Conservation (phyloP, 257 asterid genomes). For the Anisodus tanguticus region DNA sequence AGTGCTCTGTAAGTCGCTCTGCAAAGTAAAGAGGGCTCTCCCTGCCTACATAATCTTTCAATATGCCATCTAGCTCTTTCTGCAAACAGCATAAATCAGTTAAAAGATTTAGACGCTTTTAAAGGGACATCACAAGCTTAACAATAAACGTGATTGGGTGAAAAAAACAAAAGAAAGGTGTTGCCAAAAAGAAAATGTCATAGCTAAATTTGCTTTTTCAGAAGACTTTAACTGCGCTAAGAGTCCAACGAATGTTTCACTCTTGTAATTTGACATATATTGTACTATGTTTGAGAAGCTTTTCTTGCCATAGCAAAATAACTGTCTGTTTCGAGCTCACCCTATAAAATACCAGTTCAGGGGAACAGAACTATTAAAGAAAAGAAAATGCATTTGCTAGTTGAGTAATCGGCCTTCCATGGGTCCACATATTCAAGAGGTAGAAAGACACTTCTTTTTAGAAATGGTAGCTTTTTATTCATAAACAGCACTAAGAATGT, state of each 20-base stretch:
- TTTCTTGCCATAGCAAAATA: background rate
- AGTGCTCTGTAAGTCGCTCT: slow-evolving; percentile 87
- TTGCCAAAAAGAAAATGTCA: background rate
- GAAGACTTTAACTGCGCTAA: background rate
- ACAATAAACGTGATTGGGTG: background rate
- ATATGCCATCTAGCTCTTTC: slow-evolving; percentile 79
- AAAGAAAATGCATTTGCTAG: background rate
- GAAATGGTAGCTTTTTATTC: no score
- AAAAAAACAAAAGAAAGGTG: background rate
- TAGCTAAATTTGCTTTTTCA: background rate
- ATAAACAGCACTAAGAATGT: no score
- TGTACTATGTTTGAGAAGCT: background rate
- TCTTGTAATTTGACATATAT: background rate
- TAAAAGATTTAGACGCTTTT: background rate
- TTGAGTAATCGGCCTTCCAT: slow-evolving; percentile 10
- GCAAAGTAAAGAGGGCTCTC: slow-evolving; percentile 95
- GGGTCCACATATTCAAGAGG: background rate
- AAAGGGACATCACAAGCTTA: background rate
- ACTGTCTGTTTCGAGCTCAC: background rate
- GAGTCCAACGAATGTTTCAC: background rate
- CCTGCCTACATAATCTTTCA: slow-evolving; percentile 94
- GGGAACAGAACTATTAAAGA: background rate
- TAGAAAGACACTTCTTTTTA: background rate
- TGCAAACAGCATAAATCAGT: slow-evolving; percentile 39
- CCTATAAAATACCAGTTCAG: slow-evolving; percentile 13